Base-by-base conservation (phyloP, 2,329 filamentous ascomycete species). In the Arthrobotrys sphaeroides region DNA sequence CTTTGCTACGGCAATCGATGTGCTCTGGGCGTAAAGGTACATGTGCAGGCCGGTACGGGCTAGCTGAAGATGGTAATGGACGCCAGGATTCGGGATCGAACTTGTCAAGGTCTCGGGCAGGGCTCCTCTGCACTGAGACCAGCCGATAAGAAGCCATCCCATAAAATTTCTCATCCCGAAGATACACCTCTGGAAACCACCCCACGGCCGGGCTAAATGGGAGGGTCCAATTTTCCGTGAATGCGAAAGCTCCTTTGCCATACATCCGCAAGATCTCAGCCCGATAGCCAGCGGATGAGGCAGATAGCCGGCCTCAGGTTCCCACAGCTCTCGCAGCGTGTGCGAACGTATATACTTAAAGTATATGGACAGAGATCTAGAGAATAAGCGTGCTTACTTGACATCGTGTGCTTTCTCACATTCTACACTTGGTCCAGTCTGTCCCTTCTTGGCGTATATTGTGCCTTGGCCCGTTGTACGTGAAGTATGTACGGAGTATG, bases 121-220 rank as follows among this genome's bases (percentile, higher is more conserved):
- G 66, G 66, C 55, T 61, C 67, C 38, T 7, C 26, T 33, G 13
- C 31, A 16, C 22, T 57, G 51, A 18, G 16, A 42, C 40, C 47
- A 53, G 20, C 61, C 69, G 68, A 73, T 65, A 65, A 72, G 67
- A 28, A 5, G 43, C 55, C 66, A 73, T 66, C 47, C 59, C 59
- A 61, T 28, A 53, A 73, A 72, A 49, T 73, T 73, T 73, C 69
- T 73, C 69, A 73, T 73, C 69, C 69, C 51, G 55, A 66, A 67
- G 33, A 43, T 26, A 43, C 47, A 64, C 12, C 38, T 18, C n/a
- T 33, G 26, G 16, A 33, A 65, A 53, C 28, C 45, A 73, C 69
- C 69, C 69, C 69, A 73, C 69, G 69, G 69, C 69, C 69, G 69
- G 69, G 61, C 40, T 61, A 67, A 73, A 67, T 55, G 24, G 43